Base-by-base conservation (phyloP, 345 rosid genomes). In the Hirschfeldia incana region DNA sequence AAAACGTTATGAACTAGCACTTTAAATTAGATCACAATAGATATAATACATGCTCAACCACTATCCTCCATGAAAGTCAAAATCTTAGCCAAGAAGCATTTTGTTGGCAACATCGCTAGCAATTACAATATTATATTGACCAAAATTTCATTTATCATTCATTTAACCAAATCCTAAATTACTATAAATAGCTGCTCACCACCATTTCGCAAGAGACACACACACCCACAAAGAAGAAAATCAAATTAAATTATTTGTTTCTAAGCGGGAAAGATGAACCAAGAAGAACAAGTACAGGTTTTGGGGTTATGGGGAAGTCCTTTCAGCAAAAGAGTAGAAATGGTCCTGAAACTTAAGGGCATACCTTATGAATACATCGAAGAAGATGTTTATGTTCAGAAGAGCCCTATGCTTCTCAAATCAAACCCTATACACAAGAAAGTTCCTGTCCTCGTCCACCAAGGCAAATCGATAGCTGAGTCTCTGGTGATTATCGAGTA, bases 391-490 rank as follows among this genome's bases (percentile, higher is more conserved):
- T 80, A 70, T 44, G 51, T 69, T 26, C 73, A 86, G 73, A 84
- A 86, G 63, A 89, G 90, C 51, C 64, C 72, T 10, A 10, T 82
- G 81, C 89, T 89, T 32, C 86, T 85, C 32, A 65, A 84, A 15
- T 75, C 49, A 75, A 87, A 87, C 42, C 86, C 91, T 1, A 17
- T 87, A 32, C 81, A 85, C 83, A 87, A 86, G 83, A 83, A 86
- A 79, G 9, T 87, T 66, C 89, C 89, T 44, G 92, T 89, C 44
- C 86, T 89, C 3, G 44, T 85, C 74, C 91, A 89, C 73, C 59
- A 78, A 1, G 87, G 83, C 9, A 81, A 71, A 51, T 73, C 89
- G 4, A 70, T 87, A 0, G 77, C 80, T 0, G 91, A 89, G 70
- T 89, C 93, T 6, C 72, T 61, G 9, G 84, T 85, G 33, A 86